Percentiles rank a stretch among this genome's conserved stretches.
These are phyloP conservation scores for Cladosporium cucumerinum DNA, from an alignment of 2,329 filamentous ascomycete species.

Conservation along the genomic window DNA sequence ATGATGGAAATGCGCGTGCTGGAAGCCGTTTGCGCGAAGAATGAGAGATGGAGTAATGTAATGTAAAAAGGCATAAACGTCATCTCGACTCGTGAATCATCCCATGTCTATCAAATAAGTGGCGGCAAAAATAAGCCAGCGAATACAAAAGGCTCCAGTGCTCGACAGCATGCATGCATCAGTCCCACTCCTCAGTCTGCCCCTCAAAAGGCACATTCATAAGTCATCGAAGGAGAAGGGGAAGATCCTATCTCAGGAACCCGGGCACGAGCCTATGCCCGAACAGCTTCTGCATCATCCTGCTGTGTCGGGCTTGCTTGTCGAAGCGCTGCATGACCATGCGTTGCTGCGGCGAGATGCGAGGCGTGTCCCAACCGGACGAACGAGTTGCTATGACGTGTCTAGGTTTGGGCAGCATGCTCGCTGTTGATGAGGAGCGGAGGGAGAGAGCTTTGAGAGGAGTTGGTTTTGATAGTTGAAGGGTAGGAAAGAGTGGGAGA, in stretches of 20 bases:
- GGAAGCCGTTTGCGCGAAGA: slow-evolving; percentile 5
- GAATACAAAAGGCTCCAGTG: background rate
- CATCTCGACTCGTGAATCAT: background rate
- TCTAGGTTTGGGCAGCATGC: slow-evolving; percentile 7
- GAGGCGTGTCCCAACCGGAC: slow-evolving; percentile 13
- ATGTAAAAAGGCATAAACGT: background rate
- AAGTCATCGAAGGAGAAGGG: background rate
- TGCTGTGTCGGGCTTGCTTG: slow-evolving; percentile 8
- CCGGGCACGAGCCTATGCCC: slow-evolving; percentile 13
- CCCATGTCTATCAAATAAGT: background rate
- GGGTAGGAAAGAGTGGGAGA: background rate
- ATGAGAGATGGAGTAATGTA: background rate
- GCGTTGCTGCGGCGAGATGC: slow-evolving; percentile 12
- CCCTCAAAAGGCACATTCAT: background rate
- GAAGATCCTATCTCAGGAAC: slow-evolving; percentile 2
- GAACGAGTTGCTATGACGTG: background rate
- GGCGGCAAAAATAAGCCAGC: background rate
- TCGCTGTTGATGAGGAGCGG: slow-evolving; percentile 15
- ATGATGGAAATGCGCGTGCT: background rate
- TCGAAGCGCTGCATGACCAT: slow-evolving; percentile 13
- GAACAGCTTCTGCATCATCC: slow-evolving; percentile 8
- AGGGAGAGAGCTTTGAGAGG: slow-evolving; percentile 7
- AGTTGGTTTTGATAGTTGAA: background rate
- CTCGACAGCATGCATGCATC: background rate
- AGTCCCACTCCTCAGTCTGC: background rate